A percentile compares a stretch with the other conserved stretches of the same genome.
Conservation (phyloP, 2,329 filamentous ascomycete species). For the Emmonsiellopsis sp. region DNA sequence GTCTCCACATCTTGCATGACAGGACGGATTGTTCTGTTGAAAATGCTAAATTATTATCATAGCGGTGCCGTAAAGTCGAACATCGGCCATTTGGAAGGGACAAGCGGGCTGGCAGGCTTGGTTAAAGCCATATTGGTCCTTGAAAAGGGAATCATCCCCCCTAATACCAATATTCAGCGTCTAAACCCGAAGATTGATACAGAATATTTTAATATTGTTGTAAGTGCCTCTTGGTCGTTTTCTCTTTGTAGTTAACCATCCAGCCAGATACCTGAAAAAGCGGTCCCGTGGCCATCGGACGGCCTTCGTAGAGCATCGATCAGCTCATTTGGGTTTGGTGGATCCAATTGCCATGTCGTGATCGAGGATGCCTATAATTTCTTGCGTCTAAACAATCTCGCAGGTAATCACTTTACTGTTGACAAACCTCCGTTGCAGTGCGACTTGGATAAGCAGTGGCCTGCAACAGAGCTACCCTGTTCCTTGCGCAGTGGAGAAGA, state of each 20-base stretch:
- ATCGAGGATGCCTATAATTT: slow-evolving; percentile 7
- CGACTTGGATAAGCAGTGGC: not conserved
- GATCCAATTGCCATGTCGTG: slow-evolving; percentile 15
- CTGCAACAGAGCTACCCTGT: not conserved
- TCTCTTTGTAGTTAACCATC: slow-evolving; percentile 8
- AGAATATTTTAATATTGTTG: slow-evolving; percentile 7
- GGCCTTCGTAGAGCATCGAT: slow-evolving; percentile 7
- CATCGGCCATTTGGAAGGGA: slow-evolving; percentile 23
- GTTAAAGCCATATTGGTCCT: slow-evolving; percentile 21
- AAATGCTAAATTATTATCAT: not conserved
- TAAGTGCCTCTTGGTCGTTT: slow-evolving; percentile 4
- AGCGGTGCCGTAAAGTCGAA: slow-evolving; percentile 20
- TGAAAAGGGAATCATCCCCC: slow-evolving; percentile 19
- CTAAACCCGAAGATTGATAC: slow-evolving; percentile 8
- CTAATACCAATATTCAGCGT: slow-evolving; percentile 14
- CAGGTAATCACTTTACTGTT: slow-evolving; percentile 1
- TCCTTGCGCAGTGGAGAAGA: not conserved
- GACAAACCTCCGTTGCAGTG: not conserved
- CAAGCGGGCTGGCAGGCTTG: slow-evolving; percentile 18
- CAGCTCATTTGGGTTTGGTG: slow-evolving; percentile 14
- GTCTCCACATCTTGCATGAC: not conserved
- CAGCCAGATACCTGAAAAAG: slow-evolving; percentile 2
- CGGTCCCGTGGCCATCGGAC: slow-evolving; percentile 8
- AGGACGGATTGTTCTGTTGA: not conserved
- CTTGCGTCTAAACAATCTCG: not conserved